Evolutionary conservation across 495 filamentous ascomycete genomes (phyloP).

Genomic region (Aspergillus panamensis): DNA sequence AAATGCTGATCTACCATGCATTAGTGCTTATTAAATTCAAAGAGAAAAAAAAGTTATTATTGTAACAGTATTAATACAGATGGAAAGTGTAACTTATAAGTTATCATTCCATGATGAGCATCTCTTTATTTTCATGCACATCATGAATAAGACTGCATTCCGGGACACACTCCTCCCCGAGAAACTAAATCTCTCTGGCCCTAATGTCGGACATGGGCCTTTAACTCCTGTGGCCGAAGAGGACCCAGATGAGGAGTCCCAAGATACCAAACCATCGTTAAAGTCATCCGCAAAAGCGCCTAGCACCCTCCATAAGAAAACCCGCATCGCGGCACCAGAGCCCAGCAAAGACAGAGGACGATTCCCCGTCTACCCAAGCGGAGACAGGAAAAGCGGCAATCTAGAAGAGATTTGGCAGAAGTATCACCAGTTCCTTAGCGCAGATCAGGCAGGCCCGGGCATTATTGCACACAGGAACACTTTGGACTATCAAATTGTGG

Average conservation of each 20-base stretch:
- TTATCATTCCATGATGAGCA: no score
- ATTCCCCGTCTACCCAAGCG: not conserved
- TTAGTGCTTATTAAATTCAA: no score
- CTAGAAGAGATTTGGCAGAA: slow-evolving; percentile 2
- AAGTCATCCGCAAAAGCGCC: not conserved
- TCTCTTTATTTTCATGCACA: not conserved
- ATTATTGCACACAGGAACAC: slow-evolving; percentile 2
- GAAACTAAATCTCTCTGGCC: not conserved
- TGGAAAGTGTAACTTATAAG: no score
- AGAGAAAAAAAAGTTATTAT: no score
- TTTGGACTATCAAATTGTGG: not conserved
- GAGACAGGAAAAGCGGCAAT: not conserved
- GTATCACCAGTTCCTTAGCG: slow-evolving; percentile 1
- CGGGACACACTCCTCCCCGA: not conserved
- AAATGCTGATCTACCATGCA: no score
- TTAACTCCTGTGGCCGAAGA: not conserved
- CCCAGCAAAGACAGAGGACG: not conserved
- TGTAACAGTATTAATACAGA: no score
- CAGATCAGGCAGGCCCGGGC: slow-evolving; percentile 4
- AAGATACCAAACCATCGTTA: no score
- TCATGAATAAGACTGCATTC: not conserved
- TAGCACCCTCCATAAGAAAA: not conserved
- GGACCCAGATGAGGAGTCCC: not conserved
- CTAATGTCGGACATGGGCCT: not conserved
- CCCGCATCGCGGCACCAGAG: not conserved